Conservation (phyloP, 352 stramenopile genomes). For the Globisporangium echinulatum region DNA sequence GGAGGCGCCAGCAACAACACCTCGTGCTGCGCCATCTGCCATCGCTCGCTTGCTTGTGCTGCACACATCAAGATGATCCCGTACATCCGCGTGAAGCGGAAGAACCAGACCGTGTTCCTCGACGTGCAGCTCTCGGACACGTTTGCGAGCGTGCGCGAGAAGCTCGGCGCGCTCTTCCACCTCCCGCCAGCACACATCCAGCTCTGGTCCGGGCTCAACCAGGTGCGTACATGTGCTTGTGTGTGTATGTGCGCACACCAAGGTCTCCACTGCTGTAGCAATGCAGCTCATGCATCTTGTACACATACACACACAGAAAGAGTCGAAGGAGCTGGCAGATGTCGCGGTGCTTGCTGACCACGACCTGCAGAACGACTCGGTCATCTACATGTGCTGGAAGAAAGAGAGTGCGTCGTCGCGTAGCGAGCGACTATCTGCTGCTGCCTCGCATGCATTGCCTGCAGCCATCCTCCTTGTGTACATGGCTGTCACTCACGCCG, state of each 20-base stretch:
- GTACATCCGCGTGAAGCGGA: constrained; percentile 87
- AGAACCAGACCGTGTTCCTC: constrained; percentile 84
- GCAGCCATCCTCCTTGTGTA: not conserved
- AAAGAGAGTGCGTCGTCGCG: constrained; percentile 63
- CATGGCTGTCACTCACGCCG: not conserved
- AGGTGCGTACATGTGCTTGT: constrained; percentile 19
- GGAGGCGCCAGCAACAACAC: too few species aligned
- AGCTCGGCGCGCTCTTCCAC: constrained; percentile 63
- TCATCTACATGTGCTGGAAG: constrained; percentile 86
- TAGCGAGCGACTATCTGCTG: not conserved
- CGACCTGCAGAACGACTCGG: constrained; percentile 74
- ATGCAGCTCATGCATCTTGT: too few species aligned
- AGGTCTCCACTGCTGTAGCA: too few species aligned
- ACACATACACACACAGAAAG: constrained; percentile 25
- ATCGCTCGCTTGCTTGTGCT: not conserved
- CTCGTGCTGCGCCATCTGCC: too few species aligned
- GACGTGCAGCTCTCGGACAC: constrained; percentile 72
- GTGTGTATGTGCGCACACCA: too few species aligned
- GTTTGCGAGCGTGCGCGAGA: constrained; percentile 81
- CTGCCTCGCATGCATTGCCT: not conserved
- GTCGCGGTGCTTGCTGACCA: constrained; percentile 75
- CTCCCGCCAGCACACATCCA: constrained; percentile 50
- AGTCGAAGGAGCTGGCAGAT: constrained; percentile 73
- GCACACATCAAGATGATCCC: constrained; percentile 24
- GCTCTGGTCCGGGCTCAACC: constrained; percentile 63